Evolutionary conservation across 164 flowering plant genomes (phyloP).

Genomic region (Malania oleifera): DNA sequence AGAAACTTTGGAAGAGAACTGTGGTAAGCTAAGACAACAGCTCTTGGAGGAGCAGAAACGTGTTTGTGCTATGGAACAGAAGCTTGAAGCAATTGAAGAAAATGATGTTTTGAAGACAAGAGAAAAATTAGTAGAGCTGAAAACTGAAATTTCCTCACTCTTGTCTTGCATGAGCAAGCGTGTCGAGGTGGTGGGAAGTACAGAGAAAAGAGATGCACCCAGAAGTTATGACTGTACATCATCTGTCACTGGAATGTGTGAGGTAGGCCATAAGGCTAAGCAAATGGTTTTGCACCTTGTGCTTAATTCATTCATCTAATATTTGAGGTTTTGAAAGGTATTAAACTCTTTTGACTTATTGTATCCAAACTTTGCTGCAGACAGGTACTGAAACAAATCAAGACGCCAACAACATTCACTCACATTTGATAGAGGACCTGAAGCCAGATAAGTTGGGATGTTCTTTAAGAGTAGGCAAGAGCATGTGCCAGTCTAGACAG

Average conservation of each 20-base stretch:
- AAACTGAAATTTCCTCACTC: slow-evolving; percentile 46
- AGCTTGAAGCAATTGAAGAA: slow-evolving; percentile 42
- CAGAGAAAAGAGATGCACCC: slow-evolving; percentile 12
- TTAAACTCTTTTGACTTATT: slow-evolving; percentile 13
- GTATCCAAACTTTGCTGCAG: slow-evolving; percentile 31
- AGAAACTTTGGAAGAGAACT: slow-evolving; percentile 25
- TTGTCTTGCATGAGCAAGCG: slow-evolving; percentile 40
- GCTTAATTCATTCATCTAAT: slow-evolving; percentile 7
- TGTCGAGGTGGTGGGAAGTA: slow-evolving; percentile 22
- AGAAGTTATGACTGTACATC: slow-evolving; percentile 8
- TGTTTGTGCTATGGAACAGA: slow-evolving; percentile 32
- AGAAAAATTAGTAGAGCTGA: slow-evolving; percentile 57
- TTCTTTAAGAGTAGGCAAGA: slow-evolving; percentile 13
- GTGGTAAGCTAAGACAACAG: slow-evolving; percentile 25
- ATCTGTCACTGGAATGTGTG: slow-evolving; percentile 14
- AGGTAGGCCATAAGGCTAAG: slow-evolving; percentile 51
- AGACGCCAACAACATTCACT: slow-evolving; percentile 7
- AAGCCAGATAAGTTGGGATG: slow-evolving; percentile 5
- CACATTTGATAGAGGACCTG: slow-evolving; percentile 7
- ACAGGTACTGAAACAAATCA: slow-evolving; percentile 18
- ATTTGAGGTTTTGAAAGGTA: slow-evolving; percentile 9
- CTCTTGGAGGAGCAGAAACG: slow-evolving; percentile 38
- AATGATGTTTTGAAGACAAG: slow-evolving; percentile 32
- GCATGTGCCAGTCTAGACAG: slow-evolving; percentile 11
- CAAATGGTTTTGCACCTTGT: slow-evolving; percentile 14